Conservation (phyloP, 108 stramenopile species). For the Discostella stelligeroides region DNA sequence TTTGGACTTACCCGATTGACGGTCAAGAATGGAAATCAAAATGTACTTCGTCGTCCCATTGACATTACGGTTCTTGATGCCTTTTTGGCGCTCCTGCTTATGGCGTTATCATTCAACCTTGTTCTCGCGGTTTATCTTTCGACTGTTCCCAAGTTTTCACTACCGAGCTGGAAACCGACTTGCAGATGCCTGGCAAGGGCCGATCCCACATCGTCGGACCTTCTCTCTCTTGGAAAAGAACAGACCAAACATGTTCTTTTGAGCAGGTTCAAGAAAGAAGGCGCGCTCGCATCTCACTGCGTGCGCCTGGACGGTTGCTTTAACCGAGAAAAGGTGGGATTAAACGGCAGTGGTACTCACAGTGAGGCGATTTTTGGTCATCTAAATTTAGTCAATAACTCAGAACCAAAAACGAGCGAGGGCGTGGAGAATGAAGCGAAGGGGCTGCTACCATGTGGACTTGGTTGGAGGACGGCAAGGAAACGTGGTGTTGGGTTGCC, state of each 20-base stretch:
- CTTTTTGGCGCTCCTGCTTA: constrained; percentile 24
- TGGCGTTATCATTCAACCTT: constrained; percentile 30
- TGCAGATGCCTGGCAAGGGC: constrained; percentile 79
- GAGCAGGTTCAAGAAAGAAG: constrained; percentile 57
- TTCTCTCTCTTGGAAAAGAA: constrained; percentile 71
- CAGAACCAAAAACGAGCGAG: constrained; percentile 24
- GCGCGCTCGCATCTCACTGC: constrained; percentile 58
- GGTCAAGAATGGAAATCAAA: constrained; percentile 15
- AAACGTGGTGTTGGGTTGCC: constrained; percentile 52
- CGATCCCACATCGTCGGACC: constrained; percentile 71
- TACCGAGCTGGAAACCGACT: constrained; percentile 51
- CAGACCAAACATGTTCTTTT: constrained; percentile 75
- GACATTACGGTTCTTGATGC: constrained; percentile 28
- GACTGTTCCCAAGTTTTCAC: constrained; percentile 9
- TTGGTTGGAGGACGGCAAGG: constrained; percentile 67
- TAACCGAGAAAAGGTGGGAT: constrained; percentile 45
- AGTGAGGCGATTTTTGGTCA: constrained; percentile 67
- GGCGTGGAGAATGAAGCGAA: background rate
- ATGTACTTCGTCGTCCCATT: constrained; percentile 14
- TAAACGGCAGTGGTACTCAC: constrained; percentile 9
- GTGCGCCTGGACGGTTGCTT: constrained; percentile 58
- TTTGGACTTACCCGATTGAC: constrained; percentile 27
- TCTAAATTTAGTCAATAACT: constrained; percentile 15
- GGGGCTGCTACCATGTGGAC: constrained; percentile 56
- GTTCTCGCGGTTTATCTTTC: constrained; percentile 26